phyloP scores from a whole-genome alignment of 495 filamentous ascomycete genomes.

The Penicillium canariense region DNA sequence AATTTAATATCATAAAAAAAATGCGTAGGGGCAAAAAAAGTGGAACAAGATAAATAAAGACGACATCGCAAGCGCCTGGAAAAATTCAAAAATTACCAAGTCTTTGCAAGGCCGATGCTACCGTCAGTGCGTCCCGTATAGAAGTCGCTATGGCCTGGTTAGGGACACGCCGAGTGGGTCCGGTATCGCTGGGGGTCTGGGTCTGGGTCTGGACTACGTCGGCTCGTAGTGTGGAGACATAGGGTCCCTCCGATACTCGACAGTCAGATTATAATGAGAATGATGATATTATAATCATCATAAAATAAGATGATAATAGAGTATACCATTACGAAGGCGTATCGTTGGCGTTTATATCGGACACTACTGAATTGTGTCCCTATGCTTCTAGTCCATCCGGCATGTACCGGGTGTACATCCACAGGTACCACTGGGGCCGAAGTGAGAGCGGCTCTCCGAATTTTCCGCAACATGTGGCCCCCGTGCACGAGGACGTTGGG shows the following conservation, averaged over 20 bases:
- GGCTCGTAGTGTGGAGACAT: background rate
- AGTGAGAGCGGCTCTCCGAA: conserved; percentile 3
- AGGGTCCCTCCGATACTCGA: background rate
- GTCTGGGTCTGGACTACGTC: background rate
- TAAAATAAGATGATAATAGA: background rate
- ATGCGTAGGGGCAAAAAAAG: conserved; percentile 16
- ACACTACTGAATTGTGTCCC: no score
- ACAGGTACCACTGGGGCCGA: conserved; percentile 9
- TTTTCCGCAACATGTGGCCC: conserved; percentile 22
- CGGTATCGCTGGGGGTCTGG: background rate
- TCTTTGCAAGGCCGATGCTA: conserved; percentile 12
- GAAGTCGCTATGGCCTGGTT: background rate
- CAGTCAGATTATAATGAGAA: background rate
- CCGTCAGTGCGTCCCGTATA: conserved; percentile 27
- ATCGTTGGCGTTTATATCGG: no score
- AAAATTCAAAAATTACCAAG: background rate
- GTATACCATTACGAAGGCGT: background rate
- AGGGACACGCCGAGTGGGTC: conserved; percentile 21
- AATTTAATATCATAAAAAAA: conserved; percentile 4
- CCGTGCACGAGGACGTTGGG: conserved; percentile 13
- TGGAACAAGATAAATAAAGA: conserved; percentile 26
- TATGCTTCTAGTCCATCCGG: no score
- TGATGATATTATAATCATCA: background rate
- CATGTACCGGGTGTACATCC: no score
- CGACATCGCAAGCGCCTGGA: conserved; percentile 18